Percentiles rank a stretch among this genome's conserved stretches.
These are phyloP conservation scores for Raffaelea ambrosiae DNA, from an alignment of 2,329 filamentous ascomycete species.

Conservation along the genomic window DNA sequence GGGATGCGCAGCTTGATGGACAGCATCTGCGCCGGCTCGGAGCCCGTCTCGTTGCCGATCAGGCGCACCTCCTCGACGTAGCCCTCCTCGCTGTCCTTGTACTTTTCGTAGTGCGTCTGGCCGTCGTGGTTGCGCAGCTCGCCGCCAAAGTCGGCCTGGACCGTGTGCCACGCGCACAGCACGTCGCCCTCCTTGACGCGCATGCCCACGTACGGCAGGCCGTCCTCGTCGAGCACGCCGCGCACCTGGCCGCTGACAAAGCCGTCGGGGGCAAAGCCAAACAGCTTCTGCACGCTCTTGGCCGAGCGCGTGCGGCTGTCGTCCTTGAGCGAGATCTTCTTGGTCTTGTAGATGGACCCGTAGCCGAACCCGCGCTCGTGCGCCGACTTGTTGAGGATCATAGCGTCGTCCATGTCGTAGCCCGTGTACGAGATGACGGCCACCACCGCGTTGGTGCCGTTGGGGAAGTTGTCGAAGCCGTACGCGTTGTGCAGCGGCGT, in stretches of 20 bases:
- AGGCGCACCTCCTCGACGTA: slow-evolving; percentile 91
- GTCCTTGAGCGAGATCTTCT: slow-evolving; percentile 80
- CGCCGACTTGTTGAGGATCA: slow-evolving; percentile 97
- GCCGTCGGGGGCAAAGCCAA: slow-evolving; percentile 79
- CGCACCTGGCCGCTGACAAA: slow-evolving; percentile 63
- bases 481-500: slow-evolving; percentile 92
- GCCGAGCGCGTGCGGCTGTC: slow-evolving; percentile 59
- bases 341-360: slow-evolving; percentile 96
- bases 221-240: slow-evolving; percentile 74
- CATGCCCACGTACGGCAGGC: slow-evolving; percentile 72
- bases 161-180: slow-evolving; percentile 83
- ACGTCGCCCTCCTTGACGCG: slow-evolving; percentile 73
- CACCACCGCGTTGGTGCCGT: slow-evolving; percentile 90
- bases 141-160: slow-evolving; percentile 64
- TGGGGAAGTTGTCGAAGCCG: slow-evolving; percentile 95
- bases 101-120: slow-evolving; percentile 80
- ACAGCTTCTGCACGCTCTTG: slow-evolving; percentile 69
- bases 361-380: slow-evolving; percentile 94
- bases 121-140: slow-evolving; percentile 80
- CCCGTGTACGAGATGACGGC: slow-evolving; percentile 98
- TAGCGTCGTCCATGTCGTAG: slow-evolving; percentile 99
- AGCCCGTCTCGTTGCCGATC: slow-evolving; percentile 75
- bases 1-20: slow-evolving; percentile 91
- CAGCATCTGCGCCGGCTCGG: slow-evolving; percentile 76
- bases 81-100: slow-evolving; percentile 83